Evolutionary conservation across 441 rosid genomes (phyloP), one percentile per base, ranked within the genome.

Genomic region (Viola pubescens): DNA sequence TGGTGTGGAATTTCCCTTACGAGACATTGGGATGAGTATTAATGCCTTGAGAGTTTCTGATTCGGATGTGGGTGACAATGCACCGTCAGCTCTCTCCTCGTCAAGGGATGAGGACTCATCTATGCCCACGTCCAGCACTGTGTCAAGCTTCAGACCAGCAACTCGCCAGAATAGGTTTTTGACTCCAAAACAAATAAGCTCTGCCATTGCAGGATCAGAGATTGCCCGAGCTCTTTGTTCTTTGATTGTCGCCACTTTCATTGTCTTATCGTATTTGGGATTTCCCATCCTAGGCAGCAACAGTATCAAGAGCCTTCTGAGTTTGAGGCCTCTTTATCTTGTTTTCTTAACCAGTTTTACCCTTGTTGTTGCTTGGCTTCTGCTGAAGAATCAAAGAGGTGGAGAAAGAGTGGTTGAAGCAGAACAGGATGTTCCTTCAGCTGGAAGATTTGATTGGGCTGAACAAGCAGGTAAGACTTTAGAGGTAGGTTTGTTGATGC

Each of bases 241-340:
- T 48, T 66, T 74, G 48, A 52, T 53, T 44, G 65, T 82, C 26
- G 90, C 87, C 1, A 60, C 80, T 55, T 53, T 82, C 4, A 89
- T 81, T 49, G 75, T 85, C 66, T 57, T 81, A 7, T 82, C 82
- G 12, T 58, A 72, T 58, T 52, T 77, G 37, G 85, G 86, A 19
- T 77, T 85, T 72, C 89, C 90, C 48, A 51, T 81, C 9, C 66
- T 81, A 7, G 77, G 85, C 61, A 62, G 74, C 72, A 54, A 48
- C 46, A 5, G 70, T 10, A 39, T 66, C 13, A 77, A 63, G 62
- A 70, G 68, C 67, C 45, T 87, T 19, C 59, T 84, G 62, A 75
- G 79, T 75, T 78, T 77, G 48, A 72, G 83, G 75, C 97, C 98
- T 58, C 82, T 92, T 68, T 79, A 68, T 75, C 76, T 87, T 38